phyloP scores from a whole-genome alignment of 2,329 filamentous ascomycete genomes.

The Aspergillus tubingensis region DNA sequence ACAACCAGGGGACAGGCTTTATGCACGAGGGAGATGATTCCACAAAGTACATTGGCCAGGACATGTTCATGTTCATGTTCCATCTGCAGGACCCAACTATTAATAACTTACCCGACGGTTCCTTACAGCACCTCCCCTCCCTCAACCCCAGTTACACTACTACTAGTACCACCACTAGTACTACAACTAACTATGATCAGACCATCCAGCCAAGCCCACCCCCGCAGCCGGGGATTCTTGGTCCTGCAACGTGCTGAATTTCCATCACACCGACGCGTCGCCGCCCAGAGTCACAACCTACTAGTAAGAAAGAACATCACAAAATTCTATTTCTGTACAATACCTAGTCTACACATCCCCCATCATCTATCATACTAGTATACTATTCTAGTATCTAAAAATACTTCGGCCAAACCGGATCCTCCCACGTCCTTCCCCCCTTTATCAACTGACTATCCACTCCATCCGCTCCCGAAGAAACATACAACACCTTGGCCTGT shows the following conservation, averaged over 20 bases:
- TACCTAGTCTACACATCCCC: too few species aligned
- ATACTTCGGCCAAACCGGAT: neutral
- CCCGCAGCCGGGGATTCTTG: neutral
- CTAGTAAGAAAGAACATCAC: neutral
- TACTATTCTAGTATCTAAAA: too few species aligned
- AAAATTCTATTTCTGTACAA: neutral
- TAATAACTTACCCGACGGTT: neutral
- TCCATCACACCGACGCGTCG: neutral
- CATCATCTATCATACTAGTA: too few species aligned
- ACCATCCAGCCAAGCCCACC: neutral
- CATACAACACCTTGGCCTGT: slow-evolving; percentile 28
- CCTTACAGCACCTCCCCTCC: neutral
- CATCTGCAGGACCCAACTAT: neutral
- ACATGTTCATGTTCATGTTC: neutral
- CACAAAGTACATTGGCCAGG: neutral
- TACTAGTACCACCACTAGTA: neutral
- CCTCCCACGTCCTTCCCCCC: slow-evolving; percentile 11
- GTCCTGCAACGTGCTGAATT: neutral
- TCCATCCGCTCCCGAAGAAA: slow-evolving; percentile 23
- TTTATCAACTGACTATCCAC: slow-evolving; percentile 12
- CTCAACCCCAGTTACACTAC: too few species aligned
- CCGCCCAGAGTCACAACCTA: too few species aligned
- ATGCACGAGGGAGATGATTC: neutral
- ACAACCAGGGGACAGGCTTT: too few species aligned
- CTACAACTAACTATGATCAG: neutral